A percentile compares a stretch with the other conserved stretches of the same genome.
Evolutionary conservation across 176 grass and related monocot species (phyloP).

Genomic region (Rhipidocladum racemiflorum): DNA sequence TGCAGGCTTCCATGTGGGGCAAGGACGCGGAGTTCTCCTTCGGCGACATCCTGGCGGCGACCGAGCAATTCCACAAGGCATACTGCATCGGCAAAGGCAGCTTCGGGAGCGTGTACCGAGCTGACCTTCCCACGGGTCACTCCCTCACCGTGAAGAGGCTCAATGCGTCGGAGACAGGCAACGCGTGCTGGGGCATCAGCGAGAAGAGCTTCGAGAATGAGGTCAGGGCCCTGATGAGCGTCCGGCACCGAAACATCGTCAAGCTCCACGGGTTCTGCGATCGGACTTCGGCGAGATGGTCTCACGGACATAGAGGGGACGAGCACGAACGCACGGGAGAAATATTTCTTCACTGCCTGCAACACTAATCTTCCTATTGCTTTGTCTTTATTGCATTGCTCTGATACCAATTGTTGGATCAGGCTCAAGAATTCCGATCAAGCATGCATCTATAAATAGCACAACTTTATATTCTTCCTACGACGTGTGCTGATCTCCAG

Average conservation of each 20-base stretch:
- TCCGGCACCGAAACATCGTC: constrained; percentile 73
- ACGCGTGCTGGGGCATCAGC: not conserved
- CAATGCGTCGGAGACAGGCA: constrained; percentile 26
- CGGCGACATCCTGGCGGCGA: constrained; percentile 68
- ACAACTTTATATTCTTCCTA: too few relatives aligned
- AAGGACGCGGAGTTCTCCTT: constrained; percentile 63
- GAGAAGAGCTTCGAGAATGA: constrained; percentile 79
- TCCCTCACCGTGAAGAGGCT: constrained; percentile 71
- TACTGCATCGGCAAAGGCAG: constrained; percentile 80
- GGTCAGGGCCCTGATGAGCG: constrained; percentile 52
- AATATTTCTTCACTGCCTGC: too few relatives aligned
- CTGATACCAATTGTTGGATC: too few relatives aligned
- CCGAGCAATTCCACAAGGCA: constrained; percentile 67
- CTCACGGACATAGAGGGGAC: too few relatives aligned
- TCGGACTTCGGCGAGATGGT: too few relatives aligned
- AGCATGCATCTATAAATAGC: too few relatives aligned
- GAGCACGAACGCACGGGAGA: too few relatives aligned
- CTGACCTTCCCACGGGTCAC: constrained; percentile 40
- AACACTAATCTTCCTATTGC: too few relatives aligned
- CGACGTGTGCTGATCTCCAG: too few relatives aligned
- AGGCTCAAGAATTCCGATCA: too few relatives aligned
- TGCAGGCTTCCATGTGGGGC: constrained; percentile 58
- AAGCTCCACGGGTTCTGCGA: constrained; percentile 76
- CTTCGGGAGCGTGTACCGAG: constrained; percentile 75
- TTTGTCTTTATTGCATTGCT: too few relatives aligned